Percentiles rank a stretch among this genome's conserved stretches.
Evolutionary conservation across 106 monocot genomes (phyloP).

Genomic region (Dioscorea zingiberensis): DNA sequence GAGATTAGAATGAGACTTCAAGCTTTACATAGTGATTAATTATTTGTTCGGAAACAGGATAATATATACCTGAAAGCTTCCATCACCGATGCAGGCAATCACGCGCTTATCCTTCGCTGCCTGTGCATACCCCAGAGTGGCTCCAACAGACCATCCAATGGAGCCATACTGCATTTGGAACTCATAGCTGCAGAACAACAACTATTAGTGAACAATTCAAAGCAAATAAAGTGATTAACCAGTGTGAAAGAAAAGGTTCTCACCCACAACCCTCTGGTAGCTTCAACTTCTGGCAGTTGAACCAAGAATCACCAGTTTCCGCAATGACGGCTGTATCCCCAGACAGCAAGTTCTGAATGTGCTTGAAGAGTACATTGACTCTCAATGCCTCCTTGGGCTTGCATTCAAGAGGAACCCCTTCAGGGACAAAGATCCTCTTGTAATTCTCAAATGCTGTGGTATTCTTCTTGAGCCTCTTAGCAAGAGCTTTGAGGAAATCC

Average conservation of each 20-base stretch:
- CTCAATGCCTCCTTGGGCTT: slow-evolving; percentile 28
- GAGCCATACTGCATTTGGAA: slow-evolving; percentile 97
- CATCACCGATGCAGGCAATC: slow-evolving; percentile 84
- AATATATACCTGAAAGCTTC: slow-evolving; percentile 94
- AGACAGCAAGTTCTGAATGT: slow-evolving; percentile 34
- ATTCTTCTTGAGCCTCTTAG: slow-evolving; percentile 29
- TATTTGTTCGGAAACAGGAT: not conserved
- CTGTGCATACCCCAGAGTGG: slow-evolving; percentile 87
- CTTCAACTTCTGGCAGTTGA: slow-evolving; percentile 44
- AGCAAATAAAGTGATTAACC: too few relatives aligned
- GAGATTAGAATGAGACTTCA: not conserved
- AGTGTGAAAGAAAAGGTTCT: not conserved
- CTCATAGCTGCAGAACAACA: slow-evolving; percentile 36
- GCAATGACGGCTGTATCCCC: slow-evolving; percentile 29
- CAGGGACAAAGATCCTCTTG: slow-evolving; percentile 34
- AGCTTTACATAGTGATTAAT: not conserved
- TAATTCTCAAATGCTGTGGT: slow-evolving; percentile 38
- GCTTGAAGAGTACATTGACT: slow-evolving; percentile 47
- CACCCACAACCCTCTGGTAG: slow-evolving; percentile 39
- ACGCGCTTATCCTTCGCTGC: slow-evolving; percentile 67
- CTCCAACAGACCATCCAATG: slow-evolving; percentile 87
- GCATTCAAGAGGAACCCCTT: slow-evolving; percentile 11
- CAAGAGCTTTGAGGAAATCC: slow-evolving; percentile 30
- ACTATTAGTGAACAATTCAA: too few relatives aligned
- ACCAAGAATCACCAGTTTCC: slow-evolving; percentile 43